phyloP scores from a whole-genome alignment of 2,329 filamentous ascomycete genomes.

The Chlorencoelia australis region DNA sequence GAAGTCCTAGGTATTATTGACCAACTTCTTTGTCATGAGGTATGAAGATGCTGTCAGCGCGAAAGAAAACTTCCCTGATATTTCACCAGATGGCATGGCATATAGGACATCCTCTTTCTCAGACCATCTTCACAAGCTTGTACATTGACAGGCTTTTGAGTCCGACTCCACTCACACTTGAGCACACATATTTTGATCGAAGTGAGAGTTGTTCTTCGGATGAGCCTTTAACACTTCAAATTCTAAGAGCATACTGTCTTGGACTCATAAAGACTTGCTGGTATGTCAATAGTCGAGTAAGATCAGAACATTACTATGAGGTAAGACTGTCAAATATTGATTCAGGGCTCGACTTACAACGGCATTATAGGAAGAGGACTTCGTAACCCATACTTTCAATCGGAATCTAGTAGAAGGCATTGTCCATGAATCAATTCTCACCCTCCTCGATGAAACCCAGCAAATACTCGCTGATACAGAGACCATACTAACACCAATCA shows the following conservation, averaged over 20 bases:
- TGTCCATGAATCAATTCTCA: slow-evolving; percentile 31
- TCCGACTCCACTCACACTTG: slow-evolving; percentile 52
- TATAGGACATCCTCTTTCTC: slow-evolving; percentile 86
- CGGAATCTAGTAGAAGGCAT: slow-evolving; percentile 62
- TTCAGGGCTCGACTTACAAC: neutral
- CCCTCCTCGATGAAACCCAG: slow-evolving; percentile 27
- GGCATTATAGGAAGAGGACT: slow-evolving; percentile 77
- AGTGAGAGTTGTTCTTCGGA: slow-evolving; percentile 20
- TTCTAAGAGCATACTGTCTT: slow-evolving; percentile 78
- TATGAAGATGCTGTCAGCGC: slow-evolving; percentile 32
- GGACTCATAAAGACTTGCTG: slow-evolving; percentile 75
- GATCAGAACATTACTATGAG: slow-evolving; percentile 84
- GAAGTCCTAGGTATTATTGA: slow-evolving; percentile 92
- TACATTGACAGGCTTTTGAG: slow-evolving; percentile 79
- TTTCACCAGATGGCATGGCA: slow-evolving; percentile 98
- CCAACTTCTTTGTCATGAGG: slow-evolving; percentile 81
- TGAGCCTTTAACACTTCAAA: slow-evolving; percentile 43
- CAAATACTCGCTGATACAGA: slow-evolving; percentile 14
- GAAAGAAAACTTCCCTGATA: no score
- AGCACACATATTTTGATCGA: slow-evolving; percentile 26
- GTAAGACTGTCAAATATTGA: no score
- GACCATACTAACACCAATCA: slow-evolving; percentile 27
- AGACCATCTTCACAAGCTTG: slow-evolving; percentile 86
- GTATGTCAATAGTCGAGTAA: slow-evolving; percentile 67
- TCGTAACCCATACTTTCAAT: slow-evolving; percentile 85